A percentile compares a stretch with the other conserved stretches of the same genome.
Conservation (phyloP, 257 asterid species). For the Gardenia jasminoides region DNA sequence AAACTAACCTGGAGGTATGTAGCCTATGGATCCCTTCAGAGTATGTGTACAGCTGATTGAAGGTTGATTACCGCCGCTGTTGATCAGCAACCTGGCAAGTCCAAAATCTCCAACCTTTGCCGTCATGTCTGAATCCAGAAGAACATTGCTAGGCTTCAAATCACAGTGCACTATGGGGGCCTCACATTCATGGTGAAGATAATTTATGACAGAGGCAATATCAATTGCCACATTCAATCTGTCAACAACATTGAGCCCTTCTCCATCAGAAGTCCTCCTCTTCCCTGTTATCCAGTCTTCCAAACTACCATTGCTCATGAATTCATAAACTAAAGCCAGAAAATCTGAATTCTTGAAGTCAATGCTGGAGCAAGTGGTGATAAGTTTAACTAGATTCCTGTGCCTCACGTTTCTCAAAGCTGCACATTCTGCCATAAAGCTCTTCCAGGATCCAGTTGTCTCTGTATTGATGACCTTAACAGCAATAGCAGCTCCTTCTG, state of each 20-base stretch:
- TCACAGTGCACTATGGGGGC: too few species aligned
- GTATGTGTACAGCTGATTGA: slow-evolving; percentile 43
- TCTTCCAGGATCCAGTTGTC: slow-evolving; percentile 29
- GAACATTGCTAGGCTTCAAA: too few species aligned
- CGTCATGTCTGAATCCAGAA: too few species aligned
- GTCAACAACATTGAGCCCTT: slow-evolving; percentile 27
- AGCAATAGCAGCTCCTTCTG: slow-evolving; percentile 39
- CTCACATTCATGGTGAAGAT: slow-evolving; percentile 45
- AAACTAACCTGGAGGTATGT: slow-evolving; percentile 65
- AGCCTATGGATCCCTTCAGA: slow-evolving; percentile 69
- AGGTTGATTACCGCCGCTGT: slow-evolving; percentile 17
- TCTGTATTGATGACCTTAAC: slow-evolving; percentile 44
- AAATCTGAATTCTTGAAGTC: slow-evolving; percentile 44
- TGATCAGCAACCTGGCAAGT: slow-evolving; percentile 41
- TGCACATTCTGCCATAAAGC: slow-evolving; percentile 49
- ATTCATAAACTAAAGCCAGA: slow-evolving; percentile 46
- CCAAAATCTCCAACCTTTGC: slow-evolving; percentile 66
- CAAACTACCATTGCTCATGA: slow-evolving; percentile 67
- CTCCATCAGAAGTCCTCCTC: slow-evolving; percentile 29
- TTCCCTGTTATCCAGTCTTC: slow-evolving; percentile 53
- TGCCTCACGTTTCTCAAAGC: slow-evolving; percentile 50
- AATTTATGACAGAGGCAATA: slow-evolving; percentile 51
- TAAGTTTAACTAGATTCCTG: slow-evolving; percentile 53
- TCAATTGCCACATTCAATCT: slow-evolving; percentile 40
- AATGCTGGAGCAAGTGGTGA: slow-evolving; percentile 49